These are phyloP conservation scores for Cephaloascus fragrans DNA, from an alignment of 805 yeast genomes.

Conservation along the genomic window DNA sequence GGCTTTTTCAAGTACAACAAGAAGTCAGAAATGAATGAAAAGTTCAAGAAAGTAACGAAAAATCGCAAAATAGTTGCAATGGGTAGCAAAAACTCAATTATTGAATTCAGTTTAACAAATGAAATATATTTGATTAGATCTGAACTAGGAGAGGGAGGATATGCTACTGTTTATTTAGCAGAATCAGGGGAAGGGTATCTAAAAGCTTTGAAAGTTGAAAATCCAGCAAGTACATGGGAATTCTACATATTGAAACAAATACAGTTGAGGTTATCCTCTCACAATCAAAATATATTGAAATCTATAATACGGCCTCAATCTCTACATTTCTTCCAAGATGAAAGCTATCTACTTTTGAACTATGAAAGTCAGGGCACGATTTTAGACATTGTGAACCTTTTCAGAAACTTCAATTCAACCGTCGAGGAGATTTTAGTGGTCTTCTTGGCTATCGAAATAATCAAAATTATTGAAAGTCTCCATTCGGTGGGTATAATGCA, in stretches of 20 bases:
- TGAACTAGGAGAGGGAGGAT: conserved; percentile 74
- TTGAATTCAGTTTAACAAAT: conserved; percentile 32
- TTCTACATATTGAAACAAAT: conserved; percentile 59
- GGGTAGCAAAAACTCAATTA: conserved; percentile 27
- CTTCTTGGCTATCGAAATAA: conserved; percentile 54
- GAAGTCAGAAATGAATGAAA: conserved; percentile 7
- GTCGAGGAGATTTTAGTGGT: conserved; percentile 57
- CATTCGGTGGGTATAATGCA: conserved; percentile 65
- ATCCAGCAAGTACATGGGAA: conserved; percentile 72
- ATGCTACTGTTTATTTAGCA: conserved; percentile 65
- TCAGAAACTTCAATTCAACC: conserved; percentile 12
- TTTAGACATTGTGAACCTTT: conserved; percentile 52
- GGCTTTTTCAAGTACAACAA: conserved; percentile 19
- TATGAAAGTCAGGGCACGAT: conserved; percentile 66
- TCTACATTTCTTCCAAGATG: conserved; percentile 51
- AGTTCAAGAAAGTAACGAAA: conserved; percentile 1
- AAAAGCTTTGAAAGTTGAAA: conserved; percentile 65
- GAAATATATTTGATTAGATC: conserved; percentile 37
- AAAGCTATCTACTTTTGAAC: conserved; percentile 57
- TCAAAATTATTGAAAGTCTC: conserved; percentile 48
- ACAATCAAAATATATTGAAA: conserved; percentile 9
- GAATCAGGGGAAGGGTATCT: conserved; percentile 45
- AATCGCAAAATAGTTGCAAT: conserved; percentile 4
- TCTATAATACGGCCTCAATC: conserved; percentile 43
- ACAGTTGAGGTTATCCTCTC: conserved; percentile 22